Conservation (phyloP, 345 rosid species). For the Iberis pinnata region DNA sequence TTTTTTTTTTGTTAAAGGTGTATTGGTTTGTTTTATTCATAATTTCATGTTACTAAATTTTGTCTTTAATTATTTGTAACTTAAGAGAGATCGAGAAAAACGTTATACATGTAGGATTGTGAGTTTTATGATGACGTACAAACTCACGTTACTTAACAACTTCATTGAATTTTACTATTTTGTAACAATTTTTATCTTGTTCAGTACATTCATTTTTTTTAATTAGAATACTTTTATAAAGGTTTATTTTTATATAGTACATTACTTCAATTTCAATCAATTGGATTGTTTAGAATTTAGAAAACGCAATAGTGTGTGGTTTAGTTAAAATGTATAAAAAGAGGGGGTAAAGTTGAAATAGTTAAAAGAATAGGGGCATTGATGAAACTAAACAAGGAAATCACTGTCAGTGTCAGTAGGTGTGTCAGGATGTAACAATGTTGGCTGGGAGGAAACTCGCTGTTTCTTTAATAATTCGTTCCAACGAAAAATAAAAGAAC, state of each 20-base stretch:
- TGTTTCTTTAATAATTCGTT: constrained; percentile 21
- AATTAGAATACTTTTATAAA: no score
- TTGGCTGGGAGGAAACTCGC: constrained; percentile 33
- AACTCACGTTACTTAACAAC: no score
- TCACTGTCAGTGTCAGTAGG: constrained; percentile 31
- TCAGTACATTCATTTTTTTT: no score
- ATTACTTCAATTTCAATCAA: no score
- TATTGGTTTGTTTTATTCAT: background rate
- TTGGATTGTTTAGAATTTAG: background rate
- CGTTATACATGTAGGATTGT: background rate
- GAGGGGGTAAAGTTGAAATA: constrained; percentile 2
- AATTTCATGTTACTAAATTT: background rate
- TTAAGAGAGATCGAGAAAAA: background rate
- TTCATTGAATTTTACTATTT: no score
- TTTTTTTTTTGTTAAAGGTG: background rate
- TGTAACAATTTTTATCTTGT: no score
- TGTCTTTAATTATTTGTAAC: background rate
- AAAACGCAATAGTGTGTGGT: background rate
- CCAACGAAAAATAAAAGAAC: background rate
- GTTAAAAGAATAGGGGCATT: constrained; percentile 5
- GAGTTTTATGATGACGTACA: background rate
- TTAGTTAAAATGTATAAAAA: constrained; percentile 9
- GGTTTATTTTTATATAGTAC: no score
- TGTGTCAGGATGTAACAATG: constrained; percentile 30
- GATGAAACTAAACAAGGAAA: constrained; percentile 7